Evolutionary conservation across 1,284 basidiomycete species (phyloP), one percentile per base, ranked within the genome.

Genomic region (Ceratobasidium sp.): DNA sequence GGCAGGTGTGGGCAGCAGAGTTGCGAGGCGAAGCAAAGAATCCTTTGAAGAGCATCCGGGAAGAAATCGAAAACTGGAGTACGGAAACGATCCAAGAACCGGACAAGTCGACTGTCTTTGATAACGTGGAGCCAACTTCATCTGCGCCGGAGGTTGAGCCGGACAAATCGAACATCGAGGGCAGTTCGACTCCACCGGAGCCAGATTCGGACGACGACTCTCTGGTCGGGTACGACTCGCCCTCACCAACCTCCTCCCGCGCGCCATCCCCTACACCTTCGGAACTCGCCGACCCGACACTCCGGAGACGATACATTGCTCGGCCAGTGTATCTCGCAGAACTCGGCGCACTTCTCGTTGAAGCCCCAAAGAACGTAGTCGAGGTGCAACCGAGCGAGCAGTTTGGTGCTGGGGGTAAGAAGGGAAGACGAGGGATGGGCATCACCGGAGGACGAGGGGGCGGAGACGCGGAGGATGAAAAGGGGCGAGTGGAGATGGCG

Each of bases 261-360:
- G 91, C 94, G 0, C 85, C 90, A 1, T 96, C 95, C 0, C 95
- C 95, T 0, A 93, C 93, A 0, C 91, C 91, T 0, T 91, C 91
- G 1, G 94, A 95, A 80, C 88, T 97, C 2, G 92, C 89, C 10
- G 95, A 97, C 81, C 96, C 96, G 0, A 92, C 93, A 0, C 86
- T 97, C 28, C 88, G 87, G 63, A 86, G 93, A 4, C 92, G 91
- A 84, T 95, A 92, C 82, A 87, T 93, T 39, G 83, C 88, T 55
- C 88, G 91, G 15, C 96, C 96, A 0, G 94, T 97, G 7, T 97
- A 97, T 83, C 90, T 97, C 10, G 89, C 89, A 6, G 95, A 97
- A 83, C 87, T 97, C 3, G 91, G 91, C 3, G 90, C 91, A 77
- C 86, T 97, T 82, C 85, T 97, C 23, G 83, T 67, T 51, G 67